Base-by-base conservation (phyloP, 2,329 filamentous ascomycete species). In the Beauveria rudraprayagi region DNA sequence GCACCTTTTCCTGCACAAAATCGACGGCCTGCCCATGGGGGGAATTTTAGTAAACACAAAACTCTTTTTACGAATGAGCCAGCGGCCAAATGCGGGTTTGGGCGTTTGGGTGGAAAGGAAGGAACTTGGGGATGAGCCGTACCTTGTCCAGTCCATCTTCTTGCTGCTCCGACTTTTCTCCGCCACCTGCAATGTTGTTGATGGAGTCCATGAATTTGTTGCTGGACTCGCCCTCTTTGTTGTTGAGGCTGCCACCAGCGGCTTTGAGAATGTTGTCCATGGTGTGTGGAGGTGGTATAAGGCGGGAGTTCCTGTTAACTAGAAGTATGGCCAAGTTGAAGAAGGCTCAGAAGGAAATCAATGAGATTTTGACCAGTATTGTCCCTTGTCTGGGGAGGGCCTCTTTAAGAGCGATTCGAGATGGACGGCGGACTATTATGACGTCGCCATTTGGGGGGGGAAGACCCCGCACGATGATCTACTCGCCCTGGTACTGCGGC, bases 1-100 rank as follows among this genome's bases (percentile, higher is more conserved):
- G 70, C 71, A 92, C 76, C 65, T 90, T 84, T 74, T 94, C 84
- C 75, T 95, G 91, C 26, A 92, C 82, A 65, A 82, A 84, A 73
- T 94, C 90, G 78, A 93, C 78, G 57, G 83, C 90, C 93, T 65
- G 19, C 22, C 19, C 19, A 10, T 47, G 43, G 5, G 22, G 22
- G 22, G 3, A 22, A 22, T 2, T 22, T 22, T 22, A 22, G 22
- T 22, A 22, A 22, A 22, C 22, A 22, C 22, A 22, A 22, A 22
- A 22, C 22, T 22, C 22, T 22, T 22, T 22, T 22, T 48, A 17
- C 14, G 22, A 10, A 44, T 30, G 28, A 10, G 43, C 4, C n/a
- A 22, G n/a, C 17, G 10, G 19, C n/a, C 19, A 22, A 22, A n/a
- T n/a, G 41, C n/a, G 17, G 22, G 22, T 22, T 22, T 22, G 1